These are phyloP conservation scores for Rhizopogon vinicolor DNA, from an alignment of 768 basidiomycete genomes.

Conservation along the genomic window DNA sequence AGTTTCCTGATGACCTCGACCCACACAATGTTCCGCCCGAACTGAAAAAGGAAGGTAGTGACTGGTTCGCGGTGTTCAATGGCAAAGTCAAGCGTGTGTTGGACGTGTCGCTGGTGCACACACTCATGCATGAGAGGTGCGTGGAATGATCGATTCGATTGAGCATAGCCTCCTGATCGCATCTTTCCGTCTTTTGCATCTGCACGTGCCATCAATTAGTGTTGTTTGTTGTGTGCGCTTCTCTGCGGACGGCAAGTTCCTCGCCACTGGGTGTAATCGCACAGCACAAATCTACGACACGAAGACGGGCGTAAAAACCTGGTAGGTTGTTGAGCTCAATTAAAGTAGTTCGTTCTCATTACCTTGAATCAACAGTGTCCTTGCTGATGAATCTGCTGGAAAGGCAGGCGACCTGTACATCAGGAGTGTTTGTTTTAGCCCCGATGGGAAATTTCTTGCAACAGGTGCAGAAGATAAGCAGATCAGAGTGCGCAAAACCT, in stretches of 20 bases:
- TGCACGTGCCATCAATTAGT: slow-evolving; percentile 11
- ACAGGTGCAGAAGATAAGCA: slow-evolving; percentile 31
- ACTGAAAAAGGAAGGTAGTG: slow-evolving; percentile 38
- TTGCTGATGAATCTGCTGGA: slow-evolving; percentile 70
- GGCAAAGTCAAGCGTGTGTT: slow-evolving; percentile 42
- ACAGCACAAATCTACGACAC: slow-evolving; percentile 95
- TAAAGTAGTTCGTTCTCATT: slow-evolving; percentile 3
- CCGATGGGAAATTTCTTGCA: slow-evolving; percentile 24
- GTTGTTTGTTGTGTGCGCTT: slow-evolving; percentile 28
- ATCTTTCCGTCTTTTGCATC: not conserved
- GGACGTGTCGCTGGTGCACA: slow-evolving; percentile 65
- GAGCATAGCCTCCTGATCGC: not conserved
- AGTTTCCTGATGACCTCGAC: slow-evolving; percentile 26
- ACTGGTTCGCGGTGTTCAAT: slow-evolving; percentile 54
- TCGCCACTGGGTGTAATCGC: slow-evolving; percentile 65
- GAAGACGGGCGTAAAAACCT: slow-evolving; percentile 79
- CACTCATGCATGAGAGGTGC: slow-evolving; percentile 87
- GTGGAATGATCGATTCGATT: slow-evolving; percentile 12
- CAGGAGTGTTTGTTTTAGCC: slow-evolving; percentile 27
- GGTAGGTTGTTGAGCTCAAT: slow-evolving; percentile 42
- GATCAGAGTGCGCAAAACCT: slow-evolving; percentile 22
- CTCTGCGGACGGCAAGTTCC: slow-evolving; percentile 25
- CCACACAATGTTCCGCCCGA: slow-evolving; percentile 13
- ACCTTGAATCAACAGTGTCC: slow-evolving; percentile 43
- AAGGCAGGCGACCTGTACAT: slow-evolving; percentile 86